Evolutionary conservation across 805 yeast genomes (phyloP).

Genomic region (Lachancea meyersii): DNA sequence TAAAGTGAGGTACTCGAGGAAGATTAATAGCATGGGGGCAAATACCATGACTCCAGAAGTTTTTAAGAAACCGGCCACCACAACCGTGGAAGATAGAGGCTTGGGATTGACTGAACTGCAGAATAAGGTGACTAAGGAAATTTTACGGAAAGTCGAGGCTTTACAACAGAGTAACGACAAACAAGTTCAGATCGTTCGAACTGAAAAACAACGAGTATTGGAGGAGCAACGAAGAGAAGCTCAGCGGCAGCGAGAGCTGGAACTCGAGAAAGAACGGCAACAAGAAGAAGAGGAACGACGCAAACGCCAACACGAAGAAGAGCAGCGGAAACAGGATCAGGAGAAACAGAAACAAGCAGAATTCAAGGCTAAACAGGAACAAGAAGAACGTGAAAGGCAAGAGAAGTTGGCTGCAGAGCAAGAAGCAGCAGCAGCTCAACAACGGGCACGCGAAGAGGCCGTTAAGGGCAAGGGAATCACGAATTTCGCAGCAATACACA

Average conservation of each 20-base stretch:
- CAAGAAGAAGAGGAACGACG: constrained; percentile 12
- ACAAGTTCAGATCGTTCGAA: constrained; percentile 11
- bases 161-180: constrained; percentile 9
- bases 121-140: neutral
- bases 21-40: neutral
- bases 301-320: constrained; percentile 13
- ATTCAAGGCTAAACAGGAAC: constrained; percentile 26
- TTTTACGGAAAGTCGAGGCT: constrained; percentile 1
- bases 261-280: constrained; percentile 13
- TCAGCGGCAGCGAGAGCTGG: constrained; percentile 11
- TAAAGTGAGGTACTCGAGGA: neutral
- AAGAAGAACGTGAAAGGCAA: constrained; percentile 15
- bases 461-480: constrained; percentile 22
- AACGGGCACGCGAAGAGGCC: constrained; percentile 15
- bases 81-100: neutral
- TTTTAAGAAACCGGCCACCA: neutral
- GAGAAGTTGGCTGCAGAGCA: constrained; percentile 18
- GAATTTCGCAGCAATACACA: constrained; percentile 35
- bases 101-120: neutral
- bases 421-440: constrained; percentile 13
- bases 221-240: constrained; percentile 12
- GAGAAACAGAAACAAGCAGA: constrained; percentile 12
- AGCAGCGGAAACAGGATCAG: constrained; percentile 14
- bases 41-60: too few relatives aligned
- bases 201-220: constrained; percentile 8